Percentiles rank a stretch among this genome's conserved stretches.
phyloP scores from a whole-genome alignment of 2,329 filamentous ascomycete species.

The Zymoseptoria tritici region DNA sequence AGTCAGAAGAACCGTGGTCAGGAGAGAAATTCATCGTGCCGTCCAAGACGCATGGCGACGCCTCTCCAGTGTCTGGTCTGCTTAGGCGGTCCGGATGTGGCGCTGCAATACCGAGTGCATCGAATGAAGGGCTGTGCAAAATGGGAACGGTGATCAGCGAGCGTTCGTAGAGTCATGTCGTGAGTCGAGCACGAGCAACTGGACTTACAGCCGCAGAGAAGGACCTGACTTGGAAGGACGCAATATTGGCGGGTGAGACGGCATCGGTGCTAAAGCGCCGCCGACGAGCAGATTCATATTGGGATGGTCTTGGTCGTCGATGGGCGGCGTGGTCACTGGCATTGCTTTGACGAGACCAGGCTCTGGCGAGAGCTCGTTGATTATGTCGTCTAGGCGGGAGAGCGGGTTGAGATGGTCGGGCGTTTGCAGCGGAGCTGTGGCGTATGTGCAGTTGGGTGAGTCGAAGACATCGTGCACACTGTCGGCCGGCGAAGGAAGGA shows the following conservation, averaged over 20 bases:
- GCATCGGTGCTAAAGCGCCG: constrained; percentile 23
- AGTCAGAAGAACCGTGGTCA: neutral
- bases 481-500: neutral
- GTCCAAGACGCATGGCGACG: neutral
- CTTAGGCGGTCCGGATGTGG: constrained; percentile 38
- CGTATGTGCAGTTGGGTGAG: neutral
- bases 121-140: constrained; percentile 39
- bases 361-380: constrained; percentile 8
- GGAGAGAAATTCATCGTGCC: constrained; percentile 1
- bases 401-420: constrained; percentile 5
- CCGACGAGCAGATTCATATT: constrained; percentile 24
- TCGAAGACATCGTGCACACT: neutral
- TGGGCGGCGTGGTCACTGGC: constrained; percentile 17
- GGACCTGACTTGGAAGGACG: constrained; percentile 20
- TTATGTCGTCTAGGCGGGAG: constrained; percentile 7
- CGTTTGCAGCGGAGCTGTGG: constrained; percentile 2
- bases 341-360: constrained; percentile 9
- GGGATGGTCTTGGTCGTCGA: constrained; percentile 7
- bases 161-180: neutral
- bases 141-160: neutral
- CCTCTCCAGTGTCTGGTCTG: constrained; percentile 2
- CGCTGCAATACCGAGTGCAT: constrained; percentile 44
- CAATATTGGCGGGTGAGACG: constrained; percentile 6
- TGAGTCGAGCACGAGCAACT: neutral
- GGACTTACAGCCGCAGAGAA: constrained; percentile 37